phyloP scores from a whole-genome alignment of 345 rosid genomes.

The Eucalyptus cloeziana region DNA sequence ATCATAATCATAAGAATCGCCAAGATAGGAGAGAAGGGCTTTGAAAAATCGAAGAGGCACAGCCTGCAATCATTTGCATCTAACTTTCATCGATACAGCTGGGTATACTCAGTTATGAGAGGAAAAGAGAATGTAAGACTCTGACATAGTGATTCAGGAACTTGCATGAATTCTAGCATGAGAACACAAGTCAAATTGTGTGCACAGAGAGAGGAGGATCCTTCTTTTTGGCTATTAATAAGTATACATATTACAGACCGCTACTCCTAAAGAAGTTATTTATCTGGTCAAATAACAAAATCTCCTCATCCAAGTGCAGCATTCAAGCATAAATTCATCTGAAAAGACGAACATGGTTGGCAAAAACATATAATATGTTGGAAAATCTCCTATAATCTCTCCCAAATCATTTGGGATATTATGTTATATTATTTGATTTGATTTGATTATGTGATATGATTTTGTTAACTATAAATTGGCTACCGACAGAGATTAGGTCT shows the following conservation, averaged over 20 bases:
- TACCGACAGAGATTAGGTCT: too few species aligned
- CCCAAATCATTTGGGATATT: too few species aligned
- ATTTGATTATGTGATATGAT: too few species aligned
- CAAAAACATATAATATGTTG: not conserved
- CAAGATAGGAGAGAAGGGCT: slow-evolving; percentile 87
- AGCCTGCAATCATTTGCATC: slow-evolving; percentile 29
- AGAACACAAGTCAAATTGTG: not conserved
- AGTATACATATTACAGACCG: not conserved
- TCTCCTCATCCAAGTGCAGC: not conserved
- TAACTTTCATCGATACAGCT: not conserved
- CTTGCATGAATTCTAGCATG: not conserved
- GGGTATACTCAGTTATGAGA: not conserved
- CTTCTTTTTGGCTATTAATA: not conserved
- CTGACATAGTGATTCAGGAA: not conserved
- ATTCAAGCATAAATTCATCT: not conserved
- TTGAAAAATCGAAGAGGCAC: slow-evolving; percentile 85
- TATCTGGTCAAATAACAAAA: not conserved
- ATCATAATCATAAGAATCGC: slow-evolving; percentile 36
- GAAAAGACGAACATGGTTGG: not conserved
- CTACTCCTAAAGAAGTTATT: not conserved
- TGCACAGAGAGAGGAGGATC: not conserved
- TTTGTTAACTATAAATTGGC: too few species aligned
- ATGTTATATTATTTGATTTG: too few species aligned
- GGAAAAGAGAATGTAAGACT: not conserved
- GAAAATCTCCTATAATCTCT: too few species aligned